Percentiles rank a stretch among this genome's conserved stretches.
These are phyloP conservation scores for Nitzschia palea DNA, from an alignment of 108 stramenopile genomes.

Conservation along the genomic window DNA sequence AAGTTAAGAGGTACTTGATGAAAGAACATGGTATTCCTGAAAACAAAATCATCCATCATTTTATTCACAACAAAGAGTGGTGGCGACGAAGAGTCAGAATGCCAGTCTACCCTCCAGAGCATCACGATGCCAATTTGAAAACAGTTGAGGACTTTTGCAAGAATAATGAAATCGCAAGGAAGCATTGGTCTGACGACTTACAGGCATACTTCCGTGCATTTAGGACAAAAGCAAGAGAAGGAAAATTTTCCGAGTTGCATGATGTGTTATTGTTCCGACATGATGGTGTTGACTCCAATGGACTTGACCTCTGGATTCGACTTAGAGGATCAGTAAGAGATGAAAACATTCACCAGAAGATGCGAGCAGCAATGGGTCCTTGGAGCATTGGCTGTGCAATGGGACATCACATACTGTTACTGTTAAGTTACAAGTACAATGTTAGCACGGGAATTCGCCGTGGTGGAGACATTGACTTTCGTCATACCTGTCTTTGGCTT, in stretches of 20 bases:
- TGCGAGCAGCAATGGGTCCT: not conserved
- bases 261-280: not conserved
- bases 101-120: not conserved
- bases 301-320: not conserved
- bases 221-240: not conserved
- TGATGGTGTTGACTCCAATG: not conserved
- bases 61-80: not conserved
- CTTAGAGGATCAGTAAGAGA: not conserved
- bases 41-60: not conserved
- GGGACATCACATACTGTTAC: not conserved
- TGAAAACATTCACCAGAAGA: not conserved
- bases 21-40: not conserved
- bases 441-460: not conserved
- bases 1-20: not conserved
- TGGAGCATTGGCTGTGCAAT: not conserved
- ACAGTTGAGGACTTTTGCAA: not conserved
- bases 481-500: not conserved
- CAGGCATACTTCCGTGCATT: not conserved
- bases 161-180: not conserved
- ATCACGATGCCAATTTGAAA: not conserved
- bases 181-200: not conserved
- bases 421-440: not conserved
- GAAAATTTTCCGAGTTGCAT: not conserved
- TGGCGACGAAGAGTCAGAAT: not conserved
- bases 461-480: not conserved